These are phyloP conservation scores for Lachancea waltii DNA, from an alignment of 805 yeast genomes.

Conservation along the genomic window DNA sequence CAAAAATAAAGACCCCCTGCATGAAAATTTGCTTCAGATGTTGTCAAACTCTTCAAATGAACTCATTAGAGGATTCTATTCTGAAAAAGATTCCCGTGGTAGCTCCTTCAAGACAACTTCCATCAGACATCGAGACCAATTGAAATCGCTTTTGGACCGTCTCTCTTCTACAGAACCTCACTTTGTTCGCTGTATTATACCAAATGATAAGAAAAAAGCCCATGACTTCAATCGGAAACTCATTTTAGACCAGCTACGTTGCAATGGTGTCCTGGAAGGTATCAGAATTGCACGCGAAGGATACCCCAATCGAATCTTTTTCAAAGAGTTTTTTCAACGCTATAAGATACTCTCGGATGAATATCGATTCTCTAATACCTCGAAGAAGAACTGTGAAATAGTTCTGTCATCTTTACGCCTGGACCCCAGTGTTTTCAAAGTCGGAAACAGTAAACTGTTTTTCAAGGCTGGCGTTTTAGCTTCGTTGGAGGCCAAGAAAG, in stretches of 20 bases:
- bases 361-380: constrained; percentile 37
- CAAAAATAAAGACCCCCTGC: constrained; percentile 90
- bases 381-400: constrained; percentile 62
- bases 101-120: constrained; percentile 71
- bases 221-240: constrained; percentile 63
- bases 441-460: constrained; percentile 90
- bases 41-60: constrained; percentile 50
- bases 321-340: constrained; percentile 69
- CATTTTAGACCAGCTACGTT: constrained; percentile 82
- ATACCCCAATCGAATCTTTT: constrained; percentile 85
- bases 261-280: constrained; percentile 98
- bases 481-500: constrained; percentile 72
- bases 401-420: constrained; percentile 58
- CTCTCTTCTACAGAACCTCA: constrained; percentile 84
- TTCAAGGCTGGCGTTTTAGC: constrained; percentile 96
- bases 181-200: constrained; percentile 92
- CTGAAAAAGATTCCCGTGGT: constrained; percentile 28
- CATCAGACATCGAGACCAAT: constrained; percentile 81
- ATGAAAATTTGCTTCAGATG: constrained; percentile 61
- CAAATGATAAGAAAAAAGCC: constrained; percentile 71
- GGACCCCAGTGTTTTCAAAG: constrained; percentile 74
- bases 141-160: constrained; percentile 62
- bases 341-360: constrained; percentile 63
- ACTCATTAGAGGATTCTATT: constrained; percentile 48
- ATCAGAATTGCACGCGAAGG: constrained; percentile 96